These are phyloP conservation scores for Amanita brunnescens DNA, from an alignment of 768 basidiomycete species.

Conservation along the genomic window DNA sequence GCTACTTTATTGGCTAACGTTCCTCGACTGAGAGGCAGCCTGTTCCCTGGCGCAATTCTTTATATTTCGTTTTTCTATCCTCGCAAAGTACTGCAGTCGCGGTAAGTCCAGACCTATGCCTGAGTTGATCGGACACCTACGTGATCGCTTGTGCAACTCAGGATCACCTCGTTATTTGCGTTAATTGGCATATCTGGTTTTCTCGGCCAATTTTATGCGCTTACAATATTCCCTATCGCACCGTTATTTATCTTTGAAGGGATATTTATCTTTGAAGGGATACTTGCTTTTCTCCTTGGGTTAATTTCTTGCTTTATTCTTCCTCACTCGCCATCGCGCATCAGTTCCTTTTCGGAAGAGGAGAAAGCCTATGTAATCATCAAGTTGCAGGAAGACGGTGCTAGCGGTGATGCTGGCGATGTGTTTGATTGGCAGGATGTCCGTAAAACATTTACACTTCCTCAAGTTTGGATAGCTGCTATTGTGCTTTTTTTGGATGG, in stretches of 20 bases:
- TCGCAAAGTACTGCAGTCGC: conserved; percentile 40
- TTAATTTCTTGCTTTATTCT: conserved; percentile 30
- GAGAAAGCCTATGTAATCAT: conserved; percentile 42
- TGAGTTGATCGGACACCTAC: no score
- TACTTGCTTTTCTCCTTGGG: conserved; percentile 55
- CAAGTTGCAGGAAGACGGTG: conserved; percentile 33
- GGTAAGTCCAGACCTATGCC: no score
- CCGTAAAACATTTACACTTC: conserved; percentile 34
- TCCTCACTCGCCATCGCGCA: conserved; percentile 15
- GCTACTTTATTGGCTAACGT: not conserved
- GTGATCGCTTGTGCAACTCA: conserved; percentile 18
- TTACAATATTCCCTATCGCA: no score
- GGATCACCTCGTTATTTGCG: conserved; percentile 41
- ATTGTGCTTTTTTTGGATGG: conserved; percentile 47
- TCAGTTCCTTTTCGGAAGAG: conserved; percentile 37
- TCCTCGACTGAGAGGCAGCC: conserved; percentile 32
- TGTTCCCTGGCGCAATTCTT: conserved; percentile 49
- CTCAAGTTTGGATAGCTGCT: conserved; percentile 46
- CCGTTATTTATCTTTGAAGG: conserved; percentile 61
- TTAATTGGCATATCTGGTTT: conserved; percentile 49
- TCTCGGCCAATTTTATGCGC: conserved; percentile 64
- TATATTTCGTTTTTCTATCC: conserved; percentile 52
- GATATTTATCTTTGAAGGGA: conserved; percentile 62
- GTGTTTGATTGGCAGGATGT: conserved; percentile 55
- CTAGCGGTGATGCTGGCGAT: conserved; percentile 30